Percentiles rank a stretch among this genome's conserved stretches.
Conservation (phyloP, 73 alveolate species). For the Stentor coeruleus region DNA sequence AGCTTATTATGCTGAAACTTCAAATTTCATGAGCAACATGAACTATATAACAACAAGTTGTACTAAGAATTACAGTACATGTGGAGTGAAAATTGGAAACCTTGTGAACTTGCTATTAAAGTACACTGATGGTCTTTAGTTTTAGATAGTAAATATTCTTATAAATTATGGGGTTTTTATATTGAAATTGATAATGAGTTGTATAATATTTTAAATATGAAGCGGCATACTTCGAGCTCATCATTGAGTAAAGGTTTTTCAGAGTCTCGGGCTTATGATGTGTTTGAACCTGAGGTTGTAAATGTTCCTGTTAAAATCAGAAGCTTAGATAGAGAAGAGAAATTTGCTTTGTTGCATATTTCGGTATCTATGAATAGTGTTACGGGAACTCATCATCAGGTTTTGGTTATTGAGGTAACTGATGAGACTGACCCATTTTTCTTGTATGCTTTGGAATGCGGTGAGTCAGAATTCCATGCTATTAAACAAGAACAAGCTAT, state of each 20-base stretch:
- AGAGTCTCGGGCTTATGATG: neutral
- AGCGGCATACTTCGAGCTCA: constrained; percentile 9
- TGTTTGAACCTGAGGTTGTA: constrained; percentile 1
- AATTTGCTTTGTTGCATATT: constrained; percentile 18
- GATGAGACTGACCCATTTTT: constrained; percentile 59
- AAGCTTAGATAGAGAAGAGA: constrained; percentile 43
- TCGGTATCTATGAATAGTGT: neutral
- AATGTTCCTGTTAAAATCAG: constrained; percentile 36
- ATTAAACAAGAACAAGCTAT: constrained; percentile 42
- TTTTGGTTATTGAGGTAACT: constrained; percentile 39
- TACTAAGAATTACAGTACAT: neutral
- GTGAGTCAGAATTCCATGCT: constrained; percentile 49
- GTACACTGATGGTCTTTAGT: neutral
- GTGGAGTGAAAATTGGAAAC: neutral
- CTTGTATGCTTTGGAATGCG: constrained; percentile 46
- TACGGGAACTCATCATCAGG: constrained; percentile 29
- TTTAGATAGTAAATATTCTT: no score
- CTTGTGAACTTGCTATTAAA: neutral
- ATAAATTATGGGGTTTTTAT: no score
- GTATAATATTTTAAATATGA: neutral
- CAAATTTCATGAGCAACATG: neutral
- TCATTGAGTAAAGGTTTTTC: neutral
- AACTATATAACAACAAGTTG: neutral
- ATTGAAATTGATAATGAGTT: no score
- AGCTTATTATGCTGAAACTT: neutral